phyloP scores from a whole-genome alignment of 495 filamentous ascomycete species.

The Talaromyces borbonicus region DNA sequence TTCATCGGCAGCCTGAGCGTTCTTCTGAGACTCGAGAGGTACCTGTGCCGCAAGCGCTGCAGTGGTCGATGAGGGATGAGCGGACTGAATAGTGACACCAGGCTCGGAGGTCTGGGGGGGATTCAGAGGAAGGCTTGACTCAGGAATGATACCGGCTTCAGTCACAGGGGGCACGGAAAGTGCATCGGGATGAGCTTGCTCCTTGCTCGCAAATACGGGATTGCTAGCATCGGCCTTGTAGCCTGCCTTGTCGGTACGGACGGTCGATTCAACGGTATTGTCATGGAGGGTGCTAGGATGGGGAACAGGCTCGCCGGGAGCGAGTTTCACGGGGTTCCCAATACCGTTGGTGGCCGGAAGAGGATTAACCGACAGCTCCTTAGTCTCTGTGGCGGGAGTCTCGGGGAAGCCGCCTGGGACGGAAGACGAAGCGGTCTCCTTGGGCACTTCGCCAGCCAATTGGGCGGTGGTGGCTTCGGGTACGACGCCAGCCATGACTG shows the following conservation, averaged over 20 bases:
- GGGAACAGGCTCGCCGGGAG: constrained; percentile 73
- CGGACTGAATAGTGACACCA: constrained; percentile 56
- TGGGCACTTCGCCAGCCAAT: constrained; percentile 58
- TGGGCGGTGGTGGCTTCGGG: constrained; percentile 67
- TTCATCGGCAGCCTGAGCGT: constrained; percentile 12
- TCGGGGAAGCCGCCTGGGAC: constrained; percentile 71
- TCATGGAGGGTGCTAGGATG: constrained; percentile 39
- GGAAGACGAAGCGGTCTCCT: constrained; percentile 35
- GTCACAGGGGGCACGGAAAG: constrained; percentile 54
- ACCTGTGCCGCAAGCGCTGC: constrained; percentile 60
- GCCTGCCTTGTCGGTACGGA: constrained; percentile 69
- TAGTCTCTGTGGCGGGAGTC: constrained; percentile 53
- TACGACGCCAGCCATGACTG: constrained; percentile 57
- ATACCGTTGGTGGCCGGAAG: constrained; percentile 68
- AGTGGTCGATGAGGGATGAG: constrained; percentile 60
- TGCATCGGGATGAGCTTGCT: constrained; percentile 11
- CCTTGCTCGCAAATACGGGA: constrained; percentile 31
- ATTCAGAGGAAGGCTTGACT: constrained; percentile 73
- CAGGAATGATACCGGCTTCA: constrained; percentile 59
- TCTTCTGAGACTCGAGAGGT: constrained; percentile 46
- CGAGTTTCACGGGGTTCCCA: constrained; percentile 71
- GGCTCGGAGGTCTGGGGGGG: constrained; percentile 26
- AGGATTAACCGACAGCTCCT: constrained; percentile 52
- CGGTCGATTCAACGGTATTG: constrained; percentile 43
- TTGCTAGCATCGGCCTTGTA: constrained; percentile 66